These are phyloP conservation scores for Saccharomyces uvarum DNA, from an alignment of 1,139 yeast genomes.

Conservation along the genomic window DNA sequence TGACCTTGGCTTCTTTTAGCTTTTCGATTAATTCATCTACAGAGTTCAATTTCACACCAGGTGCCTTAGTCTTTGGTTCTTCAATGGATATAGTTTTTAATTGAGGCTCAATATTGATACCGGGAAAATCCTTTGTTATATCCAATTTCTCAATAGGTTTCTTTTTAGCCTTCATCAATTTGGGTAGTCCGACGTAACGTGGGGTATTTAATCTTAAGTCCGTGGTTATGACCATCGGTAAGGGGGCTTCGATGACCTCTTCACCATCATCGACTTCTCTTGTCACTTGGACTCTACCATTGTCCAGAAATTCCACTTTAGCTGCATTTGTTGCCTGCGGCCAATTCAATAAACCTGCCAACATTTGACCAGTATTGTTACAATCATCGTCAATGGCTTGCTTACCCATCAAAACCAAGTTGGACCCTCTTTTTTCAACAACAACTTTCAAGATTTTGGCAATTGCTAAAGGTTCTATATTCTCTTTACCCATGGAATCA, in stretches of 20 bases:
- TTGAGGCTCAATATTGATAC: constrained; percentile 55
- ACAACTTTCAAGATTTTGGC: constrained; percentile 76
- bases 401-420: constrained; percentile 82
- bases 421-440: constrained; percentile 62
- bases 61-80: constrained; percentile 77
- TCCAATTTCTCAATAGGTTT: constrained; percentile 68
- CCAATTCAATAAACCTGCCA: constrained; percentile 92
- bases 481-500: constrained; percentile 57
- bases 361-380: constrained; percentile 95
- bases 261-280: constrained; percentile 95
- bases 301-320: constrained; percentile 52
- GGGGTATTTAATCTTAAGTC: constrained; percentile 93
- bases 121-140: constrained; percentile 51
- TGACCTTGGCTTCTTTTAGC: constrained; percentile 62
- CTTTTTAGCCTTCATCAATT: constrained; percentile 97
- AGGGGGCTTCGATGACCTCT: constrained; percentile 66
- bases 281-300: constrained; percentile 60
- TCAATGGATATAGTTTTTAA: constrained; percentile 64
- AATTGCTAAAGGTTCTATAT: constrained; percentile 80
- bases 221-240: constrained; percentile 84
- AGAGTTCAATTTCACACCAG: constrained; percentile 70
- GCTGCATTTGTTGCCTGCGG: constrained; percentile 97
- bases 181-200: constrained; percentile 86
- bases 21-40: constrained; percentile 79
- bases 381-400: constrained; percentile 95